Evolutionary conservation across 1,284 basidiomycete genomes (phyloP).

Genomic region (Ceratobasidium papillatum): DNA sequence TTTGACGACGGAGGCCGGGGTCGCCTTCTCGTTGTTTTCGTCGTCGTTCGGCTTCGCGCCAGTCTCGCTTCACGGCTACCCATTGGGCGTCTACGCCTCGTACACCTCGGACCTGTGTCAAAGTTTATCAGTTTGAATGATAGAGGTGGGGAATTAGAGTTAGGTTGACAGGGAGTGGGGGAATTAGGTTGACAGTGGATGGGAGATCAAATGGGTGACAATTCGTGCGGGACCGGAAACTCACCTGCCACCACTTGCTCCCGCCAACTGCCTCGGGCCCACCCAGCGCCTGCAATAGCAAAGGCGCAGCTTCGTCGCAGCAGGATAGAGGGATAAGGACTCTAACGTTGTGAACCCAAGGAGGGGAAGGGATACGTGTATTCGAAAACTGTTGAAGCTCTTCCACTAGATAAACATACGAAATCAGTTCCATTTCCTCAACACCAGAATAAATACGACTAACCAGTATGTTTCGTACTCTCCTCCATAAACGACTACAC

Average conservation of each 20-base stretch:
- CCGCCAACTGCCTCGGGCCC: slow-evolving; percentile 68
- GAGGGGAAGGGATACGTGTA: slow-evolving; percentile 85
- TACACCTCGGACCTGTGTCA: slow-evolving; percentile 41
- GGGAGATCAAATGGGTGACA: slow-evolving; percentile 61
- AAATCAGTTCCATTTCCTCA: background rate
- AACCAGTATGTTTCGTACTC: slow-evolving; percentile 53
- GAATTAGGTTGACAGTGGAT: slow-evolving; percentile 67
- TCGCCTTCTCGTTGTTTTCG: slow-evolving; percentile 35
- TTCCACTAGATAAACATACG: slow-evolving; percentile 66
- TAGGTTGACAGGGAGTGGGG: background rate
- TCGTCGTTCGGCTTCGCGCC: slow-evolving; percentile 39
- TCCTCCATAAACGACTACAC: slow-evolving; percentile 61
- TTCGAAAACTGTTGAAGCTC: slow-evolving; percentile 88
- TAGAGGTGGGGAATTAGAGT: slow-evolving; percentile 72
- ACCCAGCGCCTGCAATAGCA: slow-evolving; percentile 84
- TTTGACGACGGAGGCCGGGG: slow-evolving; percentile 46
- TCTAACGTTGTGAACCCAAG: slow-evolving; percentile 84
- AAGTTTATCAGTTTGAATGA: background rate
- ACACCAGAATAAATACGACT: background rate
- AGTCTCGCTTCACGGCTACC: slow-evolving; percentile 44
- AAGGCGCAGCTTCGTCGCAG: slow-evolving; percentile 80
- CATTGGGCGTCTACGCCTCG: slow-evolving; percentile 45
- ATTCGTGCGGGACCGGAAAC: slow-evolving; percentile 77
- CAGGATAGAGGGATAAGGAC: slow-evolving; percentile 76
- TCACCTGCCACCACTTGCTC: slow-evolving; percentile 45